A percentile compares a stretch with the other conserved stretches of the same genome.
These are phyloP conservation scores for Dendrocalamus sinicus DNA, from an alignment of 176 grass and related monocot genomes.

Conservation along the genomic window DNA sequence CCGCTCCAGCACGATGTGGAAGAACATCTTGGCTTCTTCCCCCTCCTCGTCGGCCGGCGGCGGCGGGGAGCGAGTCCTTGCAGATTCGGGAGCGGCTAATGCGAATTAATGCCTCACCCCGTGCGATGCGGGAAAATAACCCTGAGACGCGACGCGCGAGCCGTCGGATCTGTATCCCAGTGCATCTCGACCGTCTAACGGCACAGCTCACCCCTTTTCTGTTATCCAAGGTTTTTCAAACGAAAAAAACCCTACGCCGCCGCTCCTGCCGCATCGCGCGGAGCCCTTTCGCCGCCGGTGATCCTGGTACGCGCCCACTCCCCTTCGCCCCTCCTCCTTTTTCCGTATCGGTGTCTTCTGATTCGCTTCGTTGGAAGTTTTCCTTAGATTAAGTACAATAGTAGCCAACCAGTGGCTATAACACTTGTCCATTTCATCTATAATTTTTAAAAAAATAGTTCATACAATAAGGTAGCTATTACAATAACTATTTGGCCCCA, in stretches of 20 bases:
- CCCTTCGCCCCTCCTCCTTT: no score
- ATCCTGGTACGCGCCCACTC: not conserved
- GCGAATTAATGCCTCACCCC: not conserved
- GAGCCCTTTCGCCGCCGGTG: not conserved
- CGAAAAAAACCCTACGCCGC: not conserved
- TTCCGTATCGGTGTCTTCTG: not conserved
- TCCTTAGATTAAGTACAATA: no score
- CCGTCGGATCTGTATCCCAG: not conserved
- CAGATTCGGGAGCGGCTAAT: not conserved
- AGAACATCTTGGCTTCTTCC: constrained; percentile 70
- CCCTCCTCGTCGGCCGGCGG: constrained; percentile 13
- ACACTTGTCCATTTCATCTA: no score
- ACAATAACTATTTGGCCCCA: no score
- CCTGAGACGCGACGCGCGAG: not conserved
- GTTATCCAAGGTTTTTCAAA: not conserved
- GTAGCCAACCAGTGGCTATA: no score
- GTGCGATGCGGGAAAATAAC: not conserved
- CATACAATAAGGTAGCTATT: no score
- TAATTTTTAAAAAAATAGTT: no score
- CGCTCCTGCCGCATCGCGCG: not conserved
- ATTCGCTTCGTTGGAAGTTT: not conserved
- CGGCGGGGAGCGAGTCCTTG: constrained; percentile 12
- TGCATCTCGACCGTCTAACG: constrained; percentile 19
- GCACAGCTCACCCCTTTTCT: no score
- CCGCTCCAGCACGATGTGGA: constrained; percentile 92